A percentile compares a stretch with the other conserved stretches of the same genome.
Evolutionary conservation across 2,329 filamentous ascomycete species (phyloP).

Genomic region (Cladophialophora psammophila): DNA sequence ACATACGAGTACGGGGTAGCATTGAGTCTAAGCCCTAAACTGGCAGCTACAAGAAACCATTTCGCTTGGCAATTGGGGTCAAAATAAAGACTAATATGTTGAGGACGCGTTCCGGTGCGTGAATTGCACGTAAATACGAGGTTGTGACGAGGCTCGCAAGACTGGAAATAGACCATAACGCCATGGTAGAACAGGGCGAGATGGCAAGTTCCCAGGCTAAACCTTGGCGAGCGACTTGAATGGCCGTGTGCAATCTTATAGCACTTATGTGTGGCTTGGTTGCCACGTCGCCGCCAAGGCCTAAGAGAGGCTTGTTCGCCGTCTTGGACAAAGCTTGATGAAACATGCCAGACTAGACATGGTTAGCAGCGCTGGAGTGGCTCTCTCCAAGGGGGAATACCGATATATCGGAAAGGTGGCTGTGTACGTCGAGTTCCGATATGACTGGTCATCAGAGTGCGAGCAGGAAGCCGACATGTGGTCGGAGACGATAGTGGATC

Average conservation of each 20-base stretch:
- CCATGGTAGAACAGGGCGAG: too few relatives aligned
- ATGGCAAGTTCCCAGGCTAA: neutral
- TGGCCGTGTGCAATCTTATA: too few relatives aligned
- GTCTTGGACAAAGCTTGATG: neutral
- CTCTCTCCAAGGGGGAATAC: neutral
- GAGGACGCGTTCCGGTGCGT: too few relatives aligned
- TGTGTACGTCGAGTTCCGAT: too few relatives aligned
- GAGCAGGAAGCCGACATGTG: too few relatives aligned
- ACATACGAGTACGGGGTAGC: constrained; percentile 1
- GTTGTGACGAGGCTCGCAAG: too few relatives aligned
- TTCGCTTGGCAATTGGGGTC: neutral
- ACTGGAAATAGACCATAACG: too few relatives aligned
- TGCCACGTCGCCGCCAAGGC: neutral
- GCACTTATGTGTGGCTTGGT: neutral
- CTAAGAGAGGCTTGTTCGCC: neutral
- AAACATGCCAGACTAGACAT: neutral
- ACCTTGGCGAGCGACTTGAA: neutral
- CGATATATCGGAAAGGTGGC: neutral
- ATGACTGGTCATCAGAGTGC: too few relatives aligned
- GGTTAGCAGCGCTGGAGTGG: neutral
- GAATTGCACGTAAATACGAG: too few relatives aligned
- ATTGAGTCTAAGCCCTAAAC: neutral
- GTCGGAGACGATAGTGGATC: too few relatives aligned
- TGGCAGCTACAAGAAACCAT: neutral
- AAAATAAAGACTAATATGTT: too few relatives aligned